Percentiles rank a stretch among this genome's conserved stretches.
Conservation (phyloP, 768 basidiomycete genomes). For the Coprinopsis cinerea region DNA sequence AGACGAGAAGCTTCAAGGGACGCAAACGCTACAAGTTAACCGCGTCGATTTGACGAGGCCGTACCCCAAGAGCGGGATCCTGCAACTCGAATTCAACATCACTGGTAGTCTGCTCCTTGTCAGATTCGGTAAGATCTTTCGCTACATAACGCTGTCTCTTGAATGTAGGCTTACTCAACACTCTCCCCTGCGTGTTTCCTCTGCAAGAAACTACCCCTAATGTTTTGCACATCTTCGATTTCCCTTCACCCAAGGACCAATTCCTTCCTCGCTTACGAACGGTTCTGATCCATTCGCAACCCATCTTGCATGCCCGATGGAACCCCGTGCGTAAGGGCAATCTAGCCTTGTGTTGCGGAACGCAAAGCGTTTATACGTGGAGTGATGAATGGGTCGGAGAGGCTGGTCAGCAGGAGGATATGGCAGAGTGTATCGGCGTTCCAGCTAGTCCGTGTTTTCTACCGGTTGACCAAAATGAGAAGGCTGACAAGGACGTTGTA, state of each 20-base stretch:
- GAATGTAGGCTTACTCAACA: no score
- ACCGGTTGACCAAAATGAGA: no score
- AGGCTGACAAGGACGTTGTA: no score
- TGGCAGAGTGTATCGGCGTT: conserved; percentile 87
- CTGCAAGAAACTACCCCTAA: conserved; percentile 55
- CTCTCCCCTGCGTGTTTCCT: conserved; percentile 5
- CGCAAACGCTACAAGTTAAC: conserved; percentile 43
- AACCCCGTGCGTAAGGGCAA: conserved; percentile 78
- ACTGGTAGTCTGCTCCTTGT: conserved; percentile 68
- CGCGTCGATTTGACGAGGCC: conserved; percentile 57
- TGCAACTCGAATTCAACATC: conserved; percentile 78
- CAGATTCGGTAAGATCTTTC: conserved; percentile 53
- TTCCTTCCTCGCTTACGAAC: conserved; percentile 59
- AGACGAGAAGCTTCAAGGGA: conserved; percentile 65
- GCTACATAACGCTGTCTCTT: conserved; percentile 12
- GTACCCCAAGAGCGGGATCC: conserved; percentile 59
- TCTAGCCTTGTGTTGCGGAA: conserved; percentile 62
- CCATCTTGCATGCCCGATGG: conserved; percentile 69
- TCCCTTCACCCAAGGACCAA: conserved; percentile 53
- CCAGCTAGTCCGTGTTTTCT: conserved; percentile 62
- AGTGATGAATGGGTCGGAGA: conserved; percentile 76
- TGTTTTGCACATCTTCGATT: conserved; percentile 64
- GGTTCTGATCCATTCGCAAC: conserved; percentile 59
- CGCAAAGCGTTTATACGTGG: conserved; percentile 68
- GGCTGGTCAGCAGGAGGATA: conserved; percentile 55